Evolutionary conservation across 1,284 basidiomycete species (phyloP), one percentile per base, ranked within the genome.

Genomic region (Leccinum idahoense): DNA sequence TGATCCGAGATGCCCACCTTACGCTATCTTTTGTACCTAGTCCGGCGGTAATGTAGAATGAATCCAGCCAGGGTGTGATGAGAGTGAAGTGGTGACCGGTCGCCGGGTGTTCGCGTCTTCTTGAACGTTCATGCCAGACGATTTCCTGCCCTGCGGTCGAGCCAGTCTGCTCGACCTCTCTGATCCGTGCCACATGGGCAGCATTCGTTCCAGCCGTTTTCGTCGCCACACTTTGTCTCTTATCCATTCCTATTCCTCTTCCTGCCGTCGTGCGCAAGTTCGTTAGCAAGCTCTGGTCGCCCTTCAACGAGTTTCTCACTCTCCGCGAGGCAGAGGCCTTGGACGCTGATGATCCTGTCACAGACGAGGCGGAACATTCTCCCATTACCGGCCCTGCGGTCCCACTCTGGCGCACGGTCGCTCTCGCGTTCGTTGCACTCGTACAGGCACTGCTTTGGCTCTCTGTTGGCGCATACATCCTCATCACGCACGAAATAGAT

Each of bases 401-500:
- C 15, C 80, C 83, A 0, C 73, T 86, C 4, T 87, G 87, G 86
- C 81, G 82, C 54, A 84, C 82, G 4, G 64, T 85, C 44, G 65
- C 82, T 7, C 79, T 90, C 20, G 78, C 80, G 1, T 76, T 79
- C 58, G 65, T 80, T n/a, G 77, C 80, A 4, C 75, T 84, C 60
- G 15, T 75, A 3, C 78, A 82, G 62, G 71, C 78, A 0, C 69
- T 83, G 4, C 65, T 73, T 3, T 85, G 84, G 83, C 65, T 81
- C 4, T 75, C 74, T 29, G 68, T 76, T 0, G 79, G 76, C 18
- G 75, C 76, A 15, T 83, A 78, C 64, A 65, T 63, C 15, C 62
- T 77, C n/a, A 63, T 75, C 41, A 69, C 74, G 3, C 65, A 67
- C 57, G 70, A 71, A 5, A 57, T 63, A 0, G 63, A 73, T 51